A percentile compares a stretch with the other conserved stretches of the same genome.
Evolutionary conservation across 1,284 basidiomycete species (phyloP).

Genomic region (Apiotrichum laibachii): DNA sequence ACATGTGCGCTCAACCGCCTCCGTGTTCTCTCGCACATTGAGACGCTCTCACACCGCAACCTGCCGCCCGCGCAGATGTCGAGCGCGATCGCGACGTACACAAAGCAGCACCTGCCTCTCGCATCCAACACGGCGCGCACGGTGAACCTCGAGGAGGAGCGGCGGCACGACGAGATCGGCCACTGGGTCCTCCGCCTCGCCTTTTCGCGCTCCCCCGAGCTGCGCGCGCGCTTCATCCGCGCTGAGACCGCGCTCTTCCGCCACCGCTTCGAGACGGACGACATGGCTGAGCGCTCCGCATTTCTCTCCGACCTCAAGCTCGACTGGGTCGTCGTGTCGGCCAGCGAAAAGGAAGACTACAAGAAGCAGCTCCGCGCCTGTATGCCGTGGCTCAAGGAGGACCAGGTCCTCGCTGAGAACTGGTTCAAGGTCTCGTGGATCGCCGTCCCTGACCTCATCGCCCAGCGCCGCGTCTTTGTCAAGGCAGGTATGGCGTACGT

Average conservation of each 20-base stretch:
- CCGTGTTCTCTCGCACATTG: constrained; percentile 85
- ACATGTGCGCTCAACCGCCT: constrained; percentile 84
- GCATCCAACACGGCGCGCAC: constrained; percentile 60
- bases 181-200: constrained; percentile 94
- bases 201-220: constrained; percentile 85
- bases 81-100: constrained; percentile 33
- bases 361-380: constrained; percentile 58
- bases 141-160: constrained; percentile 61
- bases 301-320: constrained; percentile 78
- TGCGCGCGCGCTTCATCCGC: constrained; percentile 83
- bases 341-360: constrained; percentile 31
- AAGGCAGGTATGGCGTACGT: constrained; percentile 86
- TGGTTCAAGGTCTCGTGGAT: constrained; percentile 66
- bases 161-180: constrained; percentile 82
- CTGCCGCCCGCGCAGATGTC: constrained; percentile 43
- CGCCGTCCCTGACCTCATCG: constrained; percentile 87
- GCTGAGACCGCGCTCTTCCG: constrained; percentile 83
- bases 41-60: constrained; percentile 61
- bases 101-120: constrained; percentile 56
- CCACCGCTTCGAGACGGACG: constrained; percentile 75
- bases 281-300: constrained; percentile 60
- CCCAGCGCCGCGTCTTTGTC: constrained; percentile 77
- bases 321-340: constrained; percentile 59
- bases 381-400: constrained; percentile 39
- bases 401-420: constrained; percentile 55